phyloP scores from a whole-genome alignment of 768 basidiomycete genomes.

The Collybia sordida region DNA sequence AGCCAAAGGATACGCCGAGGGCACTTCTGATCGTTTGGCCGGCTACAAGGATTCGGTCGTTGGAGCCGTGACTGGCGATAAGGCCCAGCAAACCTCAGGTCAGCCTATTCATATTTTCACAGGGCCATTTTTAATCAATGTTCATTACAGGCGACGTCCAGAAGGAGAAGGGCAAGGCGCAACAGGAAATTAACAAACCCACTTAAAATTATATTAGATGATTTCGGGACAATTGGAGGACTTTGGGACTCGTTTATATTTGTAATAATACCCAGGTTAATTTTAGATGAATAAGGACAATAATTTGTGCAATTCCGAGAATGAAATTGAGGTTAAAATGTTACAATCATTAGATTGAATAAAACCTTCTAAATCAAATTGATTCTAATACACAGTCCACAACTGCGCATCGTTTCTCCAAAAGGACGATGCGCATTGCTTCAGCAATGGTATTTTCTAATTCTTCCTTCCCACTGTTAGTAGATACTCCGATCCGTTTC shows the following conservation, averaged over 20 bases:
- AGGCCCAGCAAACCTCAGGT: slow-evolving; percentile 42
- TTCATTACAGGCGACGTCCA: slow-evolving; percentile 39
- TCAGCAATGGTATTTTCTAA: slow-evolving; percentile 40
- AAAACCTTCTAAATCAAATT: slow-evolving; percentile 11
- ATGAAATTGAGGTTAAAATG: too few relatives aligned
- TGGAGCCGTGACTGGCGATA: slow-evolving; percentile 54
- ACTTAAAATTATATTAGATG: too few relatives aligned
- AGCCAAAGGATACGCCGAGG: slow-evolving; percentile 50
- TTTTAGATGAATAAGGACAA: too few relatives aligned
- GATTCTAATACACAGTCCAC: slow-evolving; percentile 57
- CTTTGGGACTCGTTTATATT: too few relatives aligned
- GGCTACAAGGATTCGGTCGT: slow-evolving; percentile 50
- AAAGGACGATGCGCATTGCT: slow-evolving; percentile 53
- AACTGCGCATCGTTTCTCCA: slow-evolving; percentile 63
- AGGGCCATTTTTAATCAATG: not conserved
- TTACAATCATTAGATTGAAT: too few relatives aligned
- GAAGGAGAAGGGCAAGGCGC: slow-evolving; percentile 25
- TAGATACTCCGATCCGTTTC: slow-evolving; percentile 31
- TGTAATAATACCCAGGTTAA: too few relatives aligned
- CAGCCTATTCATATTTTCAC: not conserved
- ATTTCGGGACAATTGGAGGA: too few relatives aligned
- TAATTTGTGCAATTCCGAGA: too few relatives aligned
- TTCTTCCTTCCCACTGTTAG: slow-evolving; percentile 21
- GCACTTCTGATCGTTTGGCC: slow-evolving; percentile 38
- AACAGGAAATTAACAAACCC: slow-evolving; percentile 20